phyloP scores from a whole-genome alignment of 2,329 filamentous ascomycete genomes.

The Penicillium sumatraense region DNA sequence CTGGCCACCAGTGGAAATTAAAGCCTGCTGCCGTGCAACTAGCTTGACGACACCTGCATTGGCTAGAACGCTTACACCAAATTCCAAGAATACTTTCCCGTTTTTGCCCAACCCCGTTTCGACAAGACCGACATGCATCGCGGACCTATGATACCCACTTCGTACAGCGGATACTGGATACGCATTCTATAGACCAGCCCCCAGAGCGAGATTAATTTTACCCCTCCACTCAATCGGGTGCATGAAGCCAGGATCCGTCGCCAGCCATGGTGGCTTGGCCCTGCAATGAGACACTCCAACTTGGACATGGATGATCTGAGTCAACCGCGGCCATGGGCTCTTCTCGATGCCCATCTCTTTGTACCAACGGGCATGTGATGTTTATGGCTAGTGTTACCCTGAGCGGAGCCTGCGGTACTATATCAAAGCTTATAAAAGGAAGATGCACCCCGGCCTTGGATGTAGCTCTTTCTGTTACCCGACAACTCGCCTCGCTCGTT shows the following conservation, averaged over 20 bases:
- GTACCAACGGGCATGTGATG: constrained; percentile 18
- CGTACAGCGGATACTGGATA: constrained; percentile 3
- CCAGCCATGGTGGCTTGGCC: constrained; percentile 18
- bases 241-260: constrained; percentile 10
- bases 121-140: not conserved
- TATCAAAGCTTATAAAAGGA: constrained; percentile 29
- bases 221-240: constrained; percentile 7
- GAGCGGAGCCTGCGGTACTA: not conserved
- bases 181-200: not conserved
- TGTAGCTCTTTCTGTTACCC: constrained; percentile 5
- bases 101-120: not conserved
- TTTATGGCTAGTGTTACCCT: constrained; percentile 15
- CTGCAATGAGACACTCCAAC: constrained; percentile 12
- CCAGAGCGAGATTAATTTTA: not conserved
- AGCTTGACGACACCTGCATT: constrained; percentile 1
- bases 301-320: constrained; percentile 14
- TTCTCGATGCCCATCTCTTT: constrained; percentile 10
- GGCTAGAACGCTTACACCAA: not conserved
- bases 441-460: constrained; percentile 7
- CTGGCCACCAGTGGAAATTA: constrained; percentile 4
- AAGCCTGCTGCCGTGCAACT: constrained; percentile 3
- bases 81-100: not conserved
- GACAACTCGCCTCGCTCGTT: constrained; percentile 22
- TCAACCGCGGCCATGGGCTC: constrained; percentile 22
- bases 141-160: constrained; percentile 7